Conservation (phyloP, 495 filamentous ascomycete species). For the Rostrohypoxylon terebratum region DNA sequence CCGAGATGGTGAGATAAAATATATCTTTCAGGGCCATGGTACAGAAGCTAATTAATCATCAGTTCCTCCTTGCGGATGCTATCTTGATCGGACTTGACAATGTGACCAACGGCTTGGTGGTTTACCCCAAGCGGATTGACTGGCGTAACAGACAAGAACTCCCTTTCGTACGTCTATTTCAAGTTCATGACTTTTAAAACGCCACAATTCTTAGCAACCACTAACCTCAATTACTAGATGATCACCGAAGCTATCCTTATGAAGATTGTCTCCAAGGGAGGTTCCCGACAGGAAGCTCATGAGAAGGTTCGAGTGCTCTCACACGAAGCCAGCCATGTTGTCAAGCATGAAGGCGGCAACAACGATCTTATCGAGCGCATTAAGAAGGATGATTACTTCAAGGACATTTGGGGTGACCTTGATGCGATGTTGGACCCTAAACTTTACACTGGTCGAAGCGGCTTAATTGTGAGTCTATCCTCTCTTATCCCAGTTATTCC, state of each 20-base stretch:
- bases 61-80: conserved; percentile 84
- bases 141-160: conserved; percentile 64
- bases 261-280: conserved; percentile 79
- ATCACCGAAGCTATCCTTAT: conserved; percentile 75
- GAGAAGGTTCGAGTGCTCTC: conserved; percentile 90
- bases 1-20: conserved; percentile 64
- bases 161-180: conserved; percentile 29
- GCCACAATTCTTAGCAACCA: not conserved
- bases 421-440: conserved; percentile 77
- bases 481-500: not conserved
- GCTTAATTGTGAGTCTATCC: conserved; percentile 30
- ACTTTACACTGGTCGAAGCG: conserved; percentile 75
- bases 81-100: conserved; percentile 85
- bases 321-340: conserved; percentile 82
- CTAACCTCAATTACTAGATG: conserved; percentile 33
- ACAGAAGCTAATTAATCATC: conserved; percentile 13
- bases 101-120: conserved; percentile 82
- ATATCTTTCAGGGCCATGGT: not conserved
- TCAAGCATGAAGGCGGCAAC: conserved; percentile 71
- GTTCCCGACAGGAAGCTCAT: conserved; percentile 88
- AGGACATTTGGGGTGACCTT: conserved; percentile 80
- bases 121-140: conserved; percentile 84
- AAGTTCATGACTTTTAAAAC: not conserved
- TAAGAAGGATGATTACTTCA: conserved; percentile 79
- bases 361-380: conserved; percentile 91